Evolutionary conservation across 2,329 filamentous ascomycete species (phyloP), one percentile per base, ranked within the genome.

Genomic region (Escovopsis sp.): DNA sequence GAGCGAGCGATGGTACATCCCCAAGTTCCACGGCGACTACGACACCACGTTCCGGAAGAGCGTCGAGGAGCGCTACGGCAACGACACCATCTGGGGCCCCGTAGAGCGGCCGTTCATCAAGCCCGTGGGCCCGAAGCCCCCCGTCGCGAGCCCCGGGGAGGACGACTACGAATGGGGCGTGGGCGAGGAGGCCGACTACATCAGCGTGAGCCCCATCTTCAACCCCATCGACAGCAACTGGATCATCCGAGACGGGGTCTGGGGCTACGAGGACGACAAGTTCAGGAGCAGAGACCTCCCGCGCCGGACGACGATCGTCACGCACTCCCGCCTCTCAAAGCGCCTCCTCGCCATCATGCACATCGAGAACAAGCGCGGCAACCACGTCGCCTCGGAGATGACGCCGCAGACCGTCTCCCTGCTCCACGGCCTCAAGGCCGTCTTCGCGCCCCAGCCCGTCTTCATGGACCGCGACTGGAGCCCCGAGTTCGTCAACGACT

Each of bases 331-430:
- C 40, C 65, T 85, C 7, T 87, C 82, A 13, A 81, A 78, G 55
- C 72, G 71, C 25, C 67, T 89, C 2, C 66, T 89, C 30, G 72
- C 84, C 49, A 71, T 79, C 47, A 88, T 88, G 82, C 82, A 89
- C 54, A 70, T 76, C 30, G 84, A 88, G 57, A 84, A 83, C 41
- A 67, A 81, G 47, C 70, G 73, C 12, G 80, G 81, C 47, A 81
- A 82, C 52, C 81, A 86, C 54, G 77, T 88, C 51, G 81, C 80
- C 44, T 83, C 82, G 0, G 84, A 89, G 56, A 87, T 89, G 82
- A 82, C 79, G 45, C 76, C 82, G 1, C 78, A 81, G 42, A 81
- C 81, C 0, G 73, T 81, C 24, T 76, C 81, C 0, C 68, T 89
- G 14, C 74, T 86, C 47, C 82, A 91, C 55, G 83, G 84, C 6